A percentile compares a stretch with the other conserved stretches of the same genome.
Evolutionary conservation across 768 basidiomycete species (phyloP).

Genomic region (Suillus cothurnatus): DNA sequence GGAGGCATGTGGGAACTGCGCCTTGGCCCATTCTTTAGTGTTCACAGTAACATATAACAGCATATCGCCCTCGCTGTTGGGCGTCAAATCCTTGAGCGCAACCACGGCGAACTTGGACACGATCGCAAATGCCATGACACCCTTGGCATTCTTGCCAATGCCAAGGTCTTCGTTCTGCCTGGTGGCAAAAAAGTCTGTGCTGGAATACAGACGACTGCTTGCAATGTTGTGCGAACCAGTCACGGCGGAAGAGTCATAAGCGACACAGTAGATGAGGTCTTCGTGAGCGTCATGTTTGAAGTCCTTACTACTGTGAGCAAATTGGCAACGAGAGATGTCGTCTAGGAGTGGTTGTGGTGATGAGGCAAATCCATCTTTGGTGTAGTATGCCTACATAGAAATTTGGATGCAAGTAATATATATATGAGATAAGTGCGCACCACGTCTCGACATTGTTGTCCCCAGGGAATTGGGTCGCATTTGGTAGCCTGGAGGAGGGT

Average conservation of each 20-base stretch:
- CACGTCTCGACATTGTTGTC: constrained; percentile 68
- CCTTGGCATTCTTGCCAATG: constrained; percentile 80
- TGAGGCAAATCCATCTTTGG: constrained; percentile 78
- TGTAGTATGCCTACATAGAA: constrained; percentile 77
- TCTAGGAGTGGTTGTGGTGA: constrained; percentile 57
- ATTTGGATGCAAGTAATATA: constrained; percentile 12
- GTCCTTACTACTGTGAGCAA: constrained; percentile 83
- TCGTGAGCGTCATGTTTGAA: constrained; percentile 77
- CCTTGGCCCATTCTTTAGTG: constrained; percentile 82
- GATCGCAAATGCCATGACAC: constrained; percentile 91
- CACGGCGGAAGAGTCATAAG: constrained; percentile 63
- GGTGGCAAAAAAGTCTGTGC: constrained; percentile 78
- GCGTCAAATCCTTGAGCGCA: constrained; percentile 72
- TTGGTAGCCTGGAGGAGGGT: constrained; percentile 78
- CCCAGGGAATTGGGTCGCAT: constrained; percentile 62
- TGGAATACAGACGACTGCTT: constrained; percentile 77
- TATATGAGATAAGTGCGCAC: constrained; percentile 35
- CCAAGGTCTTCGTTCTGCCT: constrained; percentile 82
- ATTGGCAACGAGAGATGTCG: constrained; percentile 81
- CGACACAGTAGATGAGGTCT: constrained; percentile 89
- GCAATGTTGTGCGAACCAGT: constrained; percentile 45
- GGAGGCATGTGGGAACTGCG: constrained; percentile 90
- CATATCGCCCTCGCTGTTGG: constrained; percentile 67
- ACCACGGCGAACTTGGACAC: constrained; percentile 93
- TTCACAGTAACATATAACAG: constrained; percentile 86